A percentile compares a stretch with the other conserved stretches of the same genome.
phyloP scores from a whole-genome alignment of 495 filamentous ascomycete genomes.

The Trichoderma gamsii region DNA sequence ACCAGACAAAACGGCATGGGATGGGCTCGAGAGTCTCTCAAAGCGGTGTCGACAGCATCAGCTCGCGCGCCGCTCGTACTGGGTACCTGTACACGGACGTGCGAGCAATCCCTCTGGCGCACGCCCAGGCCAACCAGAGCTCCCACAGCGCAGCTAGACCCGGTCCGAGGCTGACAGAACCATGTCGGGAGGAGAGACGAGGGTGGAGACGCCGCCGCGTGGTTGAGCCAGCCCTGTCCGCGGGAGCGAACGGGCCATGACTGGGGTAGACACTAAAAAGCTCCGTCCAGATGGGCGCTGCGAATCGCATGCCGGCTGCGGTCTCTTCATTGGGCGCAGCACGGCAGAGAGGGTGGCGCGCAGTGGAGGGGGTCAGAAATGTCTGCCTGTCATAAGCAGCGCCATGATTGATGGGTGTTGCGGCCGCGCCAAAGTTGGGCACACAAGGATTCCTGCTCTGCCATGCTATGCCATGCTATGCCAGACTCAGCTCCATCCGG shows the following conservation, averaged over 20 bases:
- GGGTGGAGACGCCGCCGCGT: constrained; percentile 8
- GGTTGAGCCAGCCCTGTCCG: constrained; percentile 12
- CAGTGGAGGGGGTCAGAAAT: background rate
- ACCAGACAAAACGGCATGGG: background rate
- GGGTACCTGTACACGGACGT: background rate
- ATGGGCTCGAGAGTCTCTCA: background rate
- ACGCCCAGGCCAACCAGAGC: background rate
- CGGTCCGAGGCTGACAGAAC: constrained; percentile 11
- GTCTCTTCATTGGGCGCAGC: constrained; percentile 3
- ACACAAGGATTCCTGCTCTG: background rate
- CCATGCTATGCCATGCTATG: background rate
- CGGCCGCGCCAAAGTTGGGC: constrained; percentile 12
- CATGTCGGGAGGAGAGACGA: constrained; percentile 3
- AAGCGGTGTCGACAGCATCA: constrained; percentile 8
- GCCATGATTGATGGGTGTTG: constrained; percentile 1
- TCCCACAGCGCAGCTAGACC: background rate
- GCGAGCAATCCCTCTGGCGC: background rate
- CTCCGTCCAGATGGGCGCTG: constrained; percentile 5
- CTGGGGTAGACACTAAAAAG: constrained; percentile 6
- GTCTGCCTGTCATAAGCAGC: constrained; percentile 7
- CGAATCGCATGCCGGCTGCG: background rate
- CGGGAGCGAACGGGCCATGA: constrained; percentile 12
- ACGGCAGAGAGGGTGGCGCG: constrained; percentile 1
- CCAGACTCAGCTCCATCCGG: no score
- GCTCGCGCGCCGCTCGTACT: constrained; percentile 6